phyloP scores from a whole-genome alignment of 345 rosid genomes.

The Cochlearia excelsa region DNA sequence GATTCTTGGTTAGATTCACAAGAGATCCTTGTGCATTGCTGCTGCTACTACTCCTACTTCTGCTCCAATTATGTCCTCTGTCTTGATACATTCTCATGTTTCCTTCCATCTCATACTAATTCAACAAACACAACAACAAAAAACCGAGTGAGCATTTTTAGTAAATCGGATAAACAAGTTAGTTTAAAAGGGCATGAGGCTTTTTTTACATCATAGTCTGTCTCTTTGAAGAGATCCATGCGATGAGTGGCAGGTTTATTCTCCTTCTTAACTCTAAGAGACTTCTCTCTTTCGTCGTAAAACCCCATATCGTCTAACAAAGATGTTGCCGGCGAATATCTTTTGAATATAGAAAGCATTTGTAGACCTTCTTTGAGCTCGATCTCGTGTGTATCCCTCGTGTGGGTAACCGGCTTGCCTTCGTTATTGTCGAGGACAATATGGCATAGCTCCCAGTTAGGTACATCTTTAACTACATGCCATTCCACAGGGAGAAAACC shows the following conservation, averaged over 20 bases:
- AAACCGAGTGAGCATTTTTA: no score
- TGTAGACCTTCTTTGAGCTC: slow-evolving; percentile 63
- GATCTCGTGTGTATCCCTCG: slow-evolving; percentile 81
- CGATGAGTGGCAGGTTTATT: slow-evolving; percentile 44
- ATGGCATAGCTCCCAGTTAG: slow-evolving; percentile 60
- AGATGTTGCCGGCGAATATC: slow-evolving; percentile 44
- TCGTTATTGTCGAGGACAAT: slow-evolving; percentile 69
- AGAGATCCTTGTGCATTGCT: slow-evolving; percentile 39
- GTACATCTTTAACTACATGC: slow-evolving; percentile 73
- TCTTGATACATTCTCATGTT: slow-evolving; percentile 39
- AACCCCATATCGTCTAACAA: slow-evolving; percentile 68
- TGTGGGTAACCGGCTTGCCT: slow-evolving; percentile 57
- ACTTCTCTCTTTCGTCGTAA: slow-evolving; percentile 61
- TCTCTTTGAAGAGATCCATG: slow-evolving; percentile 43
- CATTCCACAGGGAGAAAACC: slow-evolving; percentile 78
- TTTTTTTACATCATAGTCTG: slow-evolving; percentile 41
- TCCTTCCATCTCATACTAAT: slow-evolving; percentile 28
- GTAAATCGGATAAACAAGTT: background rate
- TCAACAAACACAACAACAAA: slow-evolving; percentile 6
- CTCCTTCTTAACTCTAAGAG: slow-evolving; percentile 38
- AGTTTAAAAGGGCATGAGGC: slow-evolving; percentile 24
- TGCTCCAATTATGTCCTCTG: slow-evolving; percentile 25
- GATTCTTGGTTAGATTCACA: slow-evolving; percentile 51
- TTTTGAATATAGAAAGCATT: slow-evolving; percentile 62
- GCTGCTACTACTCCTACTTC: slow-evolving; percentile 14